phyloP scores from a whole-genome alignment of 495 filamentous ascomycete species.

The Cercophora samala region DNA sequence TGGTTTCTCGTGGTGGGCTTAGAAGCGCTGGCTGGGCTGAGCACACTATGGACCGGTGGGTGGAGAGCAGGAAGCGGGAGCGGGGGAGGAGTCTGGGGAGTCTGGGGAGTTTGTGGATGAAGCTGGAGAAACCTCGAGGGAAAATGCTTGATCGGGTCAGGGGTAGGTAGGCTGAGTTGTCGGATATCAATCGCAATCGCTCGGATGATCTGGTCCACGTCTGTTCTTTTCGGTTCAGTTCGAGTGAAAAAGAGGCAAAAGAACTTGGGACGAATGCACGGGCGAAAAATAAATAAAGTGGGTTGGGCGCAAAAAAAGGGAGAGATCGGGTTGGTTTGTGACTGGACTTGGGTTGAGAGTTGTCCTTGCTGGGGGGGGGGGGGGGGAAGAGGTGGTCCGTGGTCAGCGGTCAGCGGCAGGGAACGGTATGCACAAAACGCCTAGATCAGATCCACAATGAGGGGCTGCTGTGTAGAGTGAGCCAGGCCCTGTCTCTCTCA shows the following conservation, averaged over 20 bases:
- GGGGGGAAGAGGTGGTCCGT: slow-evolving; percentile 3
- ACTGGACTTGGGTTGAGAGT: not conserved
- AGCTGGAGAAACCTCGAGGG: not conserved
- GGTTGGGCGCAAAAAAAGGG: slow-evolving; percentile 26
- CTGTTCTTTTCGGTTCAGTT: not conserved
- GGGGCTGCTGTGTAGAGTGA: slow-evolving; percentile 13
- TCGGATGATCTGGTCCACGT: not conserved
- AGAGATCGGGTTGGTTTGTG: slow-evolving; percentile 11
- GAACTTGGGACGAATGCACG: slow-evolving; percentile 1
- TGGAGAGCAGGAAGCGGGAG: not conserved
- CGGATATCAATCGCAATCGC: not conserved
- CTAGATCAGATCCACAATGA: slow-evolving; percentile 25
- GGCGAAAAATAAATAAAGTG: slow-evolving; percentile 13
- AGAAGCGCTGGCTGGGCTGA: not conserved
- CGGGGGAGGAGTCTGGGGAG: not conserved
- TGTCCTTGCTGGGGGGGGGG: not conserved
- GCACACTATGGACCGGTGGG: not conserved
- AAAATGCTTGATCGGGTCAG: not conserved
- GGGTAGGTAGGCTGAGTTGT: not conserved
- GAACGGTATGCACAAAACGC: slow-evolving; percentile 21
- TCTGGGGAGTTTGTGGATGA: not conserved
- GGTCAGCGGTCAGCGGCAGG: slow-evolving; percentile 26
- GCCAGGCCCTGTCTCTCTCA: slow-evolving; percentile 1
- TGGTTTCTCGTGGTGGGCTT: not conserved
- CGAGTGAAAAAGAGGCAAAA: not conserved